Evolutionary conservation across 495 filamentous ascomycete species (phyloP).

Genomic region (Lepidopterella palustris): DNA sequence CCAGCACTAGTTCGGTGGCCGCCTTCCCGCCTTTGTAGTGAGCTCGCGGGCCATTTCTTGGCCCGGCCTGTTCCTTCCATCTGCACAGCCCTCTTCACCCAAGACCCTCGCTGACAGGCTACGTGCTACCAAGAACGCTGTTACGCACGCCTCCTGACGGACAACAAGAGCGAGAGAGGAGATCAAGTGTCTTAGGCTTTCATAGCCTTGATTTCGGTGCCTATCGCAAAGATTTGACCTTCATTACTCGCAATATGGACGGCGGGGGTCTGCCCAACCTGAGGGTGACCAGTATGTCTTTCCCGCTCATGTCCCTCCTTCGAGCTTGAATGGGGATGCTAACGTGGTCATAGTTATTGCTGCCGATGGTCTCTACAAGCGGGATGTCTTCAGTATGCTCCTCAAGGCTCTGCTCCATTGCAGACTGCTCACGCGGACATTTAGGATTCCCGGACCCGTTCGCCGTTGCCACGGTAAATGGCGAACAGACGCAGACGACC

Average conservation of each 20-base stretch:
- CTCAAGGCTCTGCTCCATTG: constrained; percentile 27
- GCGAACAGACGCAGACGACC: constrained; percentile 94
- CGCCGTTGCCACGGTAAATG: constrained; percentile 90
- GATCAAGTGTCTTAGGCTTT: not conserved
- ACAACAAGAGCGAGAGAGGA: not conserved
- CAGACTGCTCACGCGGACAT: constrained; percentile 27
- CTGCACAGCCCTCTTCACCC: constrained; percentile 24
- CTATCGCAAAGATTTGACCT: not conserved
- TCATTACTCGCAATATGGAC: constrained; percentile 29
- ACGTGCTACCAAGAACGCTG: not conserved
- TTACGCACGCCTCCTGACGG: constrained; percentile 10
- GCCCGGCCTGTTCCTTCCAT: constrained; percentile 9
- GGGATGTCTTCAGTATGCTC: constrained; percentile 92
- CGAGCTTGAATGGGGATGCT: constrained; percentile 18
- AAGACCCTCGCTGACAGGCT: not conserved
- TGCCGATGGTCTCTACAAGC: constrained; percentile 95
- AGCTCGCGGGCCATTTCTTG: constrained; percentile 2
- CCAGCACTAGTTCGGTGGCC: not conserved
- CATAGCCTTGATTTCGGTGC: not conserved
- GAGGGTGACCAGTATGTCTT: constrained; percentile 55
- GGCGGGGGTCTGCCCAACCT: constrained; percentile 50
- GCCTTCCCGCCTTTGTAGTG: constrained; percentile 8
- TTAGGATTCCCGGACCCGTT: constrained; percentile 96
- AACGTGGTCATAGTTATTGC: constrained; percentile 73
- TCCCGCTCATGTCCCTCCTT: constrained; percentile 1